A percentile compares a stretch with the other conserved stretches of the same genome.
These are phyloP conservation scores for Phoma sp. DNA, from an alignment of 2,329 filamentous ascomycete genomes.

Conservation along the genomic window DNA sequence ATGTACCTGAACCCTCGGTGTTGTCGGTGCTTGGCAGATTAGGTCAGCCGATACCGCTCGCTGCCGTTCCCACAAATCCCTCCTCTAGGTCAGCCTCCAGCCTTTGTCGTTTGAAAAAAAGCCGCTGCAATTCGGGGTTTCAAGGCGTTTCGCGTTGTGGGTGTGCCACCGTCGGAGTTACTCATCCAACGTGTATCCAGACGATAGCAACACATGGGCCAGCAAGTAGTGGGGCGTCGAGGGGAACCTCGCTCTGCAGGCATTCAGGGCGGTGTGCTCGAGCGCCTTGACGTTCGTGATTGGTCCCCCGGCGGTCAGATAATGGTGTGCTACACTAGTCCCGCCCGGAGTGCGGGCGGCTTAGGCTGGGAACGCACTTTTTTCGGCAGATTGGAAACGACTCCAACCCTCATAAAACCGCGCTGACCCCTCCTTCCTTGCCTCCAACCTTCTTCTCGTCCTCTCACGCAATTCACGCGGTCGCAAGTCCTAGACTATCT, in stretches of 20 bases:
- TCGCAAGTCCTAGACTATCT: constrained; percentile 50
- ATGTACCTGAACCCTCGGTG: no score
- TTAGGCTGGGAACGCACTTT: constrained; percentile 27
- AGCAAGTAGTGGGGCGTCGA: constrained; percentile 11
- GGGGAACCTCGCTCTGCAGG: constrained; percentile 23
- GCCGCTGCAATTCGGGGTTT: no score
- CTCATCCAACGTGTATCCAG: no score
- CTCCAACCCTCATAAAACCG: constrained; percentile 35
- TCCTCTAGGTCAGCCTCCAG: no score
- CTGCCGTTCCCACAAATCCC: no score
- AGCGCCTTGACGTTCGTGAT: not conserved
- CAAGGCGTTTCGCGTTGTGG: no score
- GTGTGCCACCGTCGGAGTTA: no score
- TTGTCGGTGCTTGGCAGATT: no score
- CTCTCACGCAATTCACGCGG: constrained; percentile 36
- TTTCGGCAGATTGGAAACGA: constrained; percentile 35
- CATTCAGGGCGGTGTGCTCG: constrained; percentile 10
- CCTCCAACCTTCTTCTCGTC: constrained; percentile 28
- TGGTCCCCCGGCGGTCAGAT: constrained; percentile 24
- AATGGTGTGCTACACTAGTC: constrained; percentile 14
- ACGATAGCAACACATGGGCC: not conserved
- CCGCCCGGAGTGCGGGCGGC: constrained; percentile 12
- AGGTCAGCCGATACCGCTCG: no score
- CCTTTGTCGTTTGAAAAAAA: no score
- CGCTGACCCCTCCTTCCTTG: constrained; percentile 35